Evolutionary conservation across 2,329 filamentous ascomycete genomes (phyloP), one percentile per base, ranked within the genome.

Genomic region (Domatiomyces catenatus): DNA sequence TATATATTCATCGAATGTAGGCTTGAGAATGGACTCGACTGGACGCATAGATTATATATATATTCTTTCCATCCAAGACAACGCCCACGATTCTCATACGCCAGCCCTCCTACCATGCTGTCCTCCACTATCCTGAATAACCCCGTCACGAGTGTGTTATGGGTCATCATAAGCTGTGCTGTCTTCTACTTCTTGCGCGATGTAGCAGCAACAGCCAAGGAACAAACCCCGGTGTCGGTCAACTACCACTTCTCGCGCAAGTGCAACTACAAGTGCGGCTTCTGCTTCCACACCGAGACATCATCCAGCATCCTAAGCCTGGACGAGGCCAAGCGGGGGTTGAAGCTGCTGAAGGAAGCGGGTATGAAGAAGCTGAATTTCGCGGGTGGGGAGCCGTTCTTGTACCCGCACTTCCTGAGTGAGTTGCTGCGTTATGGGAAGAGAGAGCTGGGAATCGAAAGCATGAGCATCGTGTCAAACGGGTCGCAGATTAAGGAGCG

Each of bases 331-430:
- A 71, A 75, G 58, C 54, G 51, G 1, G 74, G 69, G 7, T 65
- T 78, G 3, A 56, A 50, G 1, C 64, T 75, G 1, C 67, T 78
- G 10, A 66, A 67, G 48, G 56, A 69, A 1, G 74, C 72, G 2
- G 75, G 74, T 12, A 77, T 77, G 74, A 66, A 63, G 47, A 78
- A 76, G 58, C 63, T 77, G 59, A 77, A 77, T 59, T 72, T 77
- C 54, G 74, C 74, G 0, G 75, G 74, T 24, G 74, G 75, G 10
- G 74, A 77, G 53, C 74, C 75, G 0, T 75, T 77, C 54, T 67
- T 78, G 7, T 72, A 77, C 54, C 66, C 67, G 0, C 58, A 61
- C 20, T 66, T 68, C 48, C 62, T 76, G 0, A 66, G 66, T 22
- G 60, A 68, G 52, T 61, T 78, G 43, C 58, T 69, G 26, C 56